Evolutionary conservation across 164 flowering plant species (phyloP).

Genomic region (Tetrastigma voinierianum): DNA sequence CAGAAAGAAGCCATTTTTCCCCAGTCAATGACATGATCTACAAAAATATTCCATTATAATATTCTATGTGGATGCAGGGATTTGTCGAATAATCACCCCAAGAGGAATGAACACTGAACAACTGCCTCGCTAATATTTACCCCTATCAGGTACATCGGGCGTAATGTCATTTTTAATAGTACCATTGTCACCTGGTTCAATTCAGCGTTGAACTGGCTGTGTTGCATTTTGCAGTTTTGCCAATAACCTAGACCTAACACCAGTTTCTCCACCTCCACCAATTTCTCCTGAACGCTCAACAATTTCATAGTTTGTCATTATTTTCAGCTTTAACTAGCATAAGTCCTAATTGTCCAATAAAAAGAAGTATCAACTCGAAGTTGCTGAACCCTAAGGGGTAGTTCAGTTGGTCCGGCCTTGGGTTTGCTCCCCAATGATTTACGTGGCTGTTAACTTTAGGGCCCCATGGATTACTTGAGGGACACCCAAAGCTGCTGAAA

Average conservation of each 20-base stretch:
- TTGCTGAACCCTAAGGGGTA: no score
- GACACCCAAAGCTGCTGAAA: no score
- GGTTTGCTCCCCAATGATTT: no score
- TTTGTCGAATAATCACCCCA: slow-evolving; percentile 49
- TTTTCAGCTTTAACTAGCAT: not conserved
- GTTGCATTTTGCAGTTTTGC: slow-evolving; percentile 27
- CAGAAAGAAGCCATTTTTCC: not conserved
- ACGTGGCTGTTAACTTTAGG: no score
- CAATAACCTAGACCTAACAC: slow-evolving; percentile 20
- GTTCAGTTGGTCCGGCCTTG: no score
- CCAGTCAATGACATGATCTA: not conserved
- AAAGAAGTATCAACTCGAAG: no score
- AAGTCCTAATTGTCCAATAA: no score
- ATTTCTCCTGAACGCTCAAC: slow-evolving; percentile 21
- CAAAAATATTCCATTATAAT: not conserved
- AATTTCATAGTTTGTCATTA: slow-evolving; percentile 23
- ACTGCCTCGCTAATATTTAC: slow-evolving; percentile 49
- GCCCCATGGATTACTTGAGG: no score
- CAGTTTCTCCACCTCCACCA: slow-evolving; percentile 38
- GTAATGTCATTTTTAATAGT: not conserved
- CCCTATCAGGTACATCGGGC: slow-evolving; percentile 36
- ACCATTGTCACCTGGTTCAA: not conserved
- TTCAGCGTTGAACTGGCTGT: slow-evolving; percentile 3
- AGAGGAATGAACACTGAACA: slow-evolving; percentile 35
- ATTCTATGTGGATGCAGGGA: slow-evolving; percentile 38